Evolutionary conservation across 2,329 filamentous ascomycete genomes (phyloP).

Genomic region (Cladosporium oxysporum): DNA sequence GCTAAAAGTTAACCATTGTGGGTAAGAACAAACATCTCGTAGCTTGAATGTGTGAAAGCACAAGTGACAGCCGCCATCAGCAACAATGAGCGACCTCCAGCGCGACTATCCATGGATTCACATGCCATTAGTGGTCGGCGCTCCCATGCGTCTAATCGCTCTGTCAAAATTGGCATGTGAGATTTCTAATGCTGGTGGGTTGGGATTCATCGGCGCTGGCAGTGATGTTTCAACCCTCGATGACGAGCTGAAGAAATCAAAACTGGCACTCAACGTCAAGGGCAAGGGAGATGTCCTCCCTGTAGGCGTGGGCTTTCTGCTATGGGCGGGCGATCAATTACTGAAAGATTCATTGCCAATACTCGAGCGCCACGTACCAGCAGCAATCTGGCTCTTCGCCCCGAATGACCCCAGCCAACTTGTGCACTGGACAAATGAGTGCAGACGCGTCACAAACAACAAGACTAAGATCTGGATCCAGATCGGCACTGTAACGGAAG

Average conservation of each 20-base stretch:
- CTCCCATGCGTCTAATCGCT: constrained; percentile 69
- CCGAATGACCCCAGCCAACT: constrained; percentile 48
- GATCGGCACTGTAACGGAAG: constrained; percentile 60
- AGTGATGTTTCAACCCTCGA: constrained; percentile 42
- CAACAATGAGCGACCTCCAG: constrained; percentile 26
- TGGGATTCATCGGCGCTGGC: constrained; percentile 50
- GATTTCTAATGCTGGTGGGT: constrained; percentile 57
- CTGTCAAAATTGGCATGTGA: constrained; percentile 59
- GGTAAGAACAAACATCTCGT: background rate
- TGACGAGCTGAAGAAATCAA: constrained; percentile 34
- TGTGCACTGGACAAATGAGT: constrained; percentile 36
- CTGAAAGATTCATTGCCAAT: constrained; percentile 53
- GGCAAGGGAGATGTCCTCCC: constrained; percentile 42
- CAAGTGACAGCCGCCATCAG: background rate
- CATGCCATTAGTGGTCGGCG: constrained; percentile 60
- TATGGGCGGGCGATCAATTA: constrained; percentile 46
- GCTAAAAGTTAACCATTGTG: background rate
- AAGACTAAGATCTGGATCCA: constrained; percentile 59
- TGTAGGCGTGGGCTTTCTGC: constrained; percentile 64
- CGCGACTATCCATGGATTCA: constrained; percentile 60
- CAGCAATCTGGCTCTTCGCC: constrained; percentile 69
- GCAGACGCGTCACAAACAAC: constrained; percentile 37
- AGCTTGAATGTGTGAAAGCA: background rate
- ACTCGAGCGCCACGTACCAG: constrained; percentile 52
- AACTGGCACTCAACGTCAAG: constrained; percentile 27